Conservation (phyloP, 2,329 filamentous ascomycete species). For the Diaporthe sp. region DNA sequence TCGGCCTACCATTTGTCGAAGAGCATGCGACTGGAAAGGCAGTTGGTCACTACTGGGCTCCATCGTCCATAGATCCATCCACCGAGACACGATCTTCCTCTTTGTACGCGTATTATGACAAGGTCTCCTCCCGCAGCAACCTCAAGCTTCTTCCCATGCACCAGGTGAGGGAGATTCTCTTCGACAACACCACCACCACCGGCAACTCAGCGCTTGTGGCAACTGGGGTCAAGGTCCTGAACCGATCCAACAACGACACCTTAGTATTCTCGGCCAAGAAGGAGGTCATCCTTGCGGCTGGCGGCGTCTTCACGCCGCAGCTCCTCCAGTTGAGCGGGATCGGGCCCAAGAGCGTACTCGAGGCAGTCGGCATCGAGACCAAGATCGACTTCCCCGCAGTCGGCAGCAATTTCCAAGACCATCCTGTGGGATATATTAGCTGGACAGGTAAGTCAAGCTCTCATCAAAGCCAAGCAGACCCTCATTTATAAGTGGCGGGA, state of each 20-base stretch:
- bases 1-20: neutral
- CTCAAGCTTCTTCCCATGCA: constrained; percentile 1
- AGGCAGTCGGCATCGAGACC: constrained; percentile 1
- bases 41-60: constrained; percentile 1
- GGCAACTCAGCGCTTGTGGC: neutral
- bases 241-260: neutral
- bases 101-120: constrained; percentile 11
- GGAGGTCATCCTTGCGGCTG: constrained; percentile 1
- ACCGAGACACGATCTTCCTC: constrained; percentile 9
- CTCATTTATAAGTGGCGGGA: neutral
- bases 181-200: neutral
- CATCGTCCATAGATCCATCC: constrained; percentile 1
- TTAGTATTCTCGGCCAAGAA: constrained; percentile 6
- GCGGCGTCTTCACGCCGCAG: constrained; percentile 7
- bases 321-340: constrained; percentile 14
- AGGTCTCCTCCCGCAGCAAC: constrained; percentile 2
- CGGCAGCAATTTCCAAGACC: constrained; percentile 6
- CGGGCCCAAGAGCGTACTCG: neutral
- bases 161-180: constrained; percentile 2
- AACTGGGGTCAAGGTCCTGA: constrained; percentile 6
- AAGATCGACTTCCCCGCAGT: neutral
- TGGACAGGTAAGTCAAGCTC: constrained; percentile 5
- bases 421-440: neutral
- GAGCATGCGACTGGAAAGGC: constrained; percentile 4
- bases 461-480: neutral